Conservation (phyloP, 108 stramenopile species). For the Pinguiococcus pyrenoidosus region DNA sequence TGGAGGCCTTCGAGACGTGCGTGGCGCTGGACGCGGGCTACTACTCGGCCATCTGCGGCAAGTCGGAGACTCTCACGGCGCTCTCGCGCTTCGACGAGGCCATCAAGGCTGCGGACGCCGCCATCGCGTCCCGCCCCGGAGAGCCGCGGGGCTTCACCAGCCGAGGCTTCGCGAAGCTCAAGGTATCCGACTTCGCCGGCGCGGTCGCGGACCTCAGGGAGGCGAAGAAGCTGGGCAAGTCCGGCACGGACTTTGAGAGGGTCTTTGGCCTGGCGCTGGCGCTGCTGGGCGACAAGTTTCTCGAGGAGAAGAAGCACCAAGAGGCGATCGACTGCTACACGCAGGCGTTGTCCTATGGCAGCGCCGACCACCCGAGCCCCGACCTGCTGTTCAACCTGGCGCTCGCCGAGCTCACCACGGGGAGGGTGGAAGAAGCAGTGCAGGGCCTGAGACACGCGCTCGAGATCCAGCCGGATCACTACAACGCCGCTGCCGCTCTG, state of each 20-base stretch:
- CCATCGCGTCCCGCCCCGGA: background rate
- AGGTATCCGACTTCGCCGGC: background rate
- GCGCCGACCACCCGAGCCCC: background rate
- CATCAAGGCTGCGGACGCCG: background rate
- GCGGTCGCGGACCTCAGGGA: background rate
- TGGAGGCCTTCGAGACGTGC: background rate
- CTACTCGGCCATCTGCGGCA: slow-evolving; percentile 2
- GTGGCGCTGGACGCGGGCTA: background rate
- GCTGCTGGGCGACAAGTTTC: slow-evolving; percentile 1
- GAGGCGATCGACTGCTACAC: slow-evolving; percentile 1
- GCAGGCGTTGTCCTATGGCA: background rate
- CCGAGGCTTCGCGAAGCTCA: slow-evolving; percentile 1
- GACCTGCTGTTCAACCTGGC: slow-evolving; percentile 2
- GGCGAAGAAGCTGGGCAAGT: slow-evolving; percentile 2
- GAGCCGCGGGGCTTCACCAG: background rate
- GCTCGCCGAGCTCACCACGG: background rate
- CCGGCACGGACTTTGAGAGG: background rate
- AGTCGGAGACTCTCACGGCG: background rate
- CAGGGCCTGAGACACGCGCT: background rate
- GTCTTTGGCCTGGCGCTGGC: slow-evolving; percentile 1
- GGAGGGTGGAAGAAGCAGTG: slow-evolving; percentile 2
- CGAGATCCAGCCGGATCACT: background rate
- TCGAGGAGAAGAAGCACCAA: background rate
- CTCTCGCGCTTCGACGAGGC: background rate
- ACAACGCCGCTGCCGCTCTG: slow-evolving; percentile 1